A percentile compares a stretch with the other conserved stretches of the same genome.
phyloP scores from a whole-genome alignment of 1,284 basidiomycete genomes.

The Cystobasidium sp. region DNA sequence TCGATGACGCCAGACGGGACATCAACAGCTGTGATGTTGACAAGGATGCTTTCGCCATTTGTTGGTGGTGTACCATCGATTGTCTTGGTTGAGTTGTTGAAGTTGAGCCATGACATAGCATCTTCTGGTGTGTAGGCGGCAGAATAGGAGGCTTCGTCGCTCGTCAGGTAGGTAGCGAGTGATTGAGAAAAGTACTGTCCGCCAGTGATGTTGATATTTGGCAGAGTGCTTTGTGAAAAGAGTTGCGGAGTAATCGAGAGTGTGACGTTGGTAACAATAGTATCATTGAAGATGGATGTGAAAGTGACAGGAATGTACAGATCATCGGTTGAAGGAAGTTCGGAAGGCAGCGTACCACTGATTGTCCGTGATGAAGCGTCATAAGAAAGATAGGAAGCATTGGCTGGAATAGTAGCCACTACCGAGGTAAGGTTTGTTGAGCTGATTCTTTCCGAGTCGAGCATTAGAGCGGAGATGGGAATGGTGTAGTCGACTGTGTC shows the following conservation, averaged over 20 bases:
- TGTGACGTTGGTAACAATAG: conserved; percentile 64
- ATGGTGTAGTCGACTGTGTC: conserved; percentile 55
- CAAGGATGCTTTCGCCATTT: conserved; percentile 39
- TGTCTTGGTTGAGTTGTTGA: conserved; percentile 62
- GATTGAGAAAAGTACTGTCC: conserved; percentile 54
- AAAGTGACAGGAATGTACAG: conserved; percentile 68
- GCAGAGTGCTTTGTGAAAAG: conserved; percentile 62
- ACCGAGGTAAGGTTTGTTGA: conserved; percentile 52
- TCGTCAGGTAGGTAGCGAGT: conserved; percentile 46
- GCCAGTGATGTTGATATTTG: conserved; percentile 63
- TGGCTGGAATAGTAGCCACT: conserved; percentile 60
- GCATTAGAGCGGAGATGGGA: conserved; percentile 61
- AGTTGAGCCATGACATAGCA: conserved; percentile 68
- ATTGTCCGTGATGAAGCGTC: conserved; percentile 65
- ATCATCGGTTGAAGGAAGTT: conserved; percentile 54
- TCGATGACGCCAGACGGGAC: conserved; percentile 16
- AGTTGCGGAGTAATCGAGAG: conserved; percentile 74
- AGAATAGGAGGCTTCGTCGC: conserved; percentile 40
- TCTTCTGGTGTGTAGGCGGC: conserved; percentile 60
- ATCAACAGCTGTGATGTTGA: conserved; percentile 41
- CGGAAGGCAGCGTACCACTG: conserved; percentile 66
- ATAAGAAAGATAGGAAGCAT: conserved; percentile 69
- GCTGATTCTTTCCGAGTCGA: conserved; percentile 64
- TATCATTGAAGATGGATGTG: conserved; percentile 67
- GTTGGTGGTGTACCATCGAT: conserved; percentile 66